Evolutionary conservation across 345 rosid genomes (phyloP), one percentile per base, ranked within the genome.

Genomic region (Melaleuca quinquenervia): DNA sequence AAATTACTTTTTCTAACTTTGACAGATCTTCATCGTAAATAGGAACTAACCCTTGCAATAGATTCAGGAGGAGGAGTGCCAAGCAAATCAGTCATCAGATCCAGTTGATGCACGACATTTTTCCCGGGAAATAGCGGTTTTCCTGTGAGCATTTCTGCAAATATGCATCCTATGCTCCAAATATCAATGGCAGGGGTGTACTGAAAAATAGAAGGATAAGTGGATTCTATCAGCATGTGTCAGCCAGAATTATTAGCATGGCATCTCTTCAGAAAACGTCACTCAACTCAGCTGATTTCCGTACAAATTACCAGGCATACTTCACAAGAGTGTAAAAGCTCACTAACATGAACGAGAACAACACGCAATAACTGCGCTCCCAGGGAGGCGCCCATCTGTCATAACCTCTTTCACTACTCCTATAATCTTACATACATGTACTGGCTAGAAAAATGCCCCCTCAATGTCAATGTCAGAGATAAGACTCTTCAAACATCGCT

Each of bases 91-190:
- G 98, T 96, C 97, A 96, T 97, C 52, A 97, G 95, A 92, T 97
- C 98, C 90, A 96, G 90, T 45, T 96, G 98, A 87, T 96, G 99
- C 87, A 94, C 99, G 90, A 96, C 98, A 88, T 97, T 97, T 91
- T 94, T 95, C 84, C 99, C 98, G 49, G 99, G 99, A 91, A 97
- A 97, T 85, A 97, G 87, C 64, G 98, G 99, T 89, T 92, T 95
- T 83, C 99, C 98, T 82, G 94, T 87, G 88, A 97, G 98, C 98
- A 97, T 92, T 92, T 97, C 99, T 41, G 99, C 98, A 88, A 97
- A 97, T 88, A 96, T 97, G 91, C 99, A 97, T 89, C 99, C 99
- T 82, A 97, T 92, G 92, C 99, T 97, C 99, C 99, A 97, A 54
- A 94, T 95, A 89, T 97, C 99, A 90, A 97, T 95, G 5, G 96